Base-by-base conservation (phyloP, 352 stramenopile species). In the Pythium rhizo-oryzae region DNA sequence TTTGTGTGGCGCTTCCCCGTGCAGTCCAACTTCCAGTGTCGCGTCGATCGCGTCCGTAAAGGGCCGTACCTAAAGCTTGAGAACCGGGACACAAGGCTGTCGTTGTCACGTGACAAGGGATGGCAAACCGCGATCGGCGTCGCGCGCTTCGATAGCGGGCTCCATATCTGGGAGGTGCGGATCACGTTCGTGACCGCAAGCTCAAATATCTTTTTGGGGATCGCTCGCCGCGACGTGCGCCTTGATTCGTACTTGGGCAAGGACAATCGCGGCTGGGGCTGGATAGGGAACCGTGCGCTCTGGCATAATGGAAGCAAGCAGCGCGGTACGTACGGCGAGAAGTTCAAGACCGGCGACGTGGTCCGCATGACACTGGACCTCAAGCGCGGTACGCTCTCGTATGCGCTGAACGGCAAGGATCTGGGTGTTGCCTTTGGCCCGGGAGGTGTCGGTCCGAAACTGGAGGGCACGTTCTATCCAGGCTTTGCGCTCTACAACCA, bases 301-400 rank as follows among this genome's bases (percentile, higher is more conserved):
- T 97, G 90, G 89, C 89, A 97, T 71, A 96, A 96, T 60, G 90
- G 90, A 0, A 94, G 85, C 70, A 97, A 97, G 69, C 89, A 96
- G 62, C 86, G 90, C 16, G 89, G 87, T 8, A 96, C 90, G 15
- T 97, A 97, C 57, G 90, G 90, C 8, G 89, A 96, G 52, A 96
- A 97, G 65, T 97, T 97, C 64, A 96, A 96, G 62, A 96, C 86
- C 0, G 89, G 89, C 8, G 85, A 96, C 55, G 69, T 96, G 30
- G 82, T 96, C 11, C 82, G 83, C 23, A 82, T 97, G 56, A 94
- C 87, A 7, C 65, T 97, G 21, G 87, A 97, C 56, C 69, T 97
- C 30, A 83, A 90, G 46, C 84, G 85, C 13, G 90, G 89, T 12
- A 95, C 89, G 21, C 72, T 97, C 0, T 94, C 85, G 58, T 97